phyloP scores from a whole-genome alignment of 1,284 basidiomycete genomes.

The Irpex rosettiformis region DNA sequence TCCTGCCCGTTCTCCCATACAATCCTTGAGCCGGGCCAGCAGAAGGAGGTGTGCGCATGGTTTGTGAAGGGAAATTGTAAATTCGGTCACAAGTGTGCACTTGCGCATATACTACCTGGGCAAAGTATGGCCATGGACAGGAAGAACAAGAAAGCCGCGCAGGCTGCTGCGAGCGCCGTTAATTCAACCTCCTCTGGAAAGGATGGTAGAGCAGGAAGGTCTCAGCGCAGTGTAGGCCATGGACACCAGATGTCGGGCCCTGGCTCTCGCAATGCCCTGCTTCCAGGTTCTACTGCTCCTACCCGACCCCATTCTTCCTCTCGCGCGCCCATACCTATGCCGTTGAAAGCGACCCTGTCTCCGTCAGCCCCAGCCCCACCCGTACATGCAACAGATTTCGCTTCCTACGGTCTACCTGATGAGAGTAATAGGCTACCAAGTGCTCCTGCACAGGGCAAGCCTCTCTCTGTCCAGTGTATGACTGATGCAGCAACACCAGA shows the following conservation, averaged over 20 bases:
- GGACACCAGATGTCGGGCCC: conserved; percentile 21
- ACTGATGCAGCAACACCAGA: conserved; percentile 11
- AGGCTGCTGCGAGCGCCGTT: conserved; percentile 56
- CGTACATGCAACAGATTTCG: conserved; percentile 72
- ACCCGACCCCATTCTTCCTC: conserved; percentile 44
- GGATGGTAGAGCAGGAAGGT: conserved; percentile 25
- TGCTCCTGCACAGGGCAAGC: conserved; percentile 43
- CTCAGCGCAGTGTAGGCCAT: conserved; percentile 14
- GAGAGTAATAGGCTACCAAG: conserved; percentile 45
- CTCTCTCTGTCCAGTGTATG: conserved; percentile 19
- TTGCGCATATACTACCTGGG: conserved; percentile 91
- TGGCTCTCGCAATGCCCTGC: conserved; percentile 40
- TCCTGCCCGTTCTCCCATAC: conserved; percentile 93
- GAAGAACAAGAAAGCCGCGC: conserved; percentile 97
- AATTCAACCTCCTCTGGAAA: conserved; percentile 33
- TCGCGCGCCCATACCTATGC: conserved; percentile 59
- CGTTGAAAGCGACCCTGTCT: conserved; percentile 67
- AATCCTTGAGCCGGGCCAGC: conserved; percentile 65
- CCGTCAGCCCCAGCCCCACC: conserved; percentile 78
- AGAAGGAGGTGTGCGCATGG: conserved; percentile 94
- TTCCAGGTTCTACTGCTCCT: conserved; percentile 52
- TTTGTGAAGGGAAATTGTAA: conserved; percentile 96
- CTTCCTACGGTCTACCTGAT: conserved; percentile 61
- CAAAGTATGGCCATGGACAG: conserved; percentile 95
- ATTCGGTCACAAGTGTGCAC: conserved; percentile 95